Conservation (phyloP, 1,284 basidiomycete species). For the Chalciporus sp. region DNA sequence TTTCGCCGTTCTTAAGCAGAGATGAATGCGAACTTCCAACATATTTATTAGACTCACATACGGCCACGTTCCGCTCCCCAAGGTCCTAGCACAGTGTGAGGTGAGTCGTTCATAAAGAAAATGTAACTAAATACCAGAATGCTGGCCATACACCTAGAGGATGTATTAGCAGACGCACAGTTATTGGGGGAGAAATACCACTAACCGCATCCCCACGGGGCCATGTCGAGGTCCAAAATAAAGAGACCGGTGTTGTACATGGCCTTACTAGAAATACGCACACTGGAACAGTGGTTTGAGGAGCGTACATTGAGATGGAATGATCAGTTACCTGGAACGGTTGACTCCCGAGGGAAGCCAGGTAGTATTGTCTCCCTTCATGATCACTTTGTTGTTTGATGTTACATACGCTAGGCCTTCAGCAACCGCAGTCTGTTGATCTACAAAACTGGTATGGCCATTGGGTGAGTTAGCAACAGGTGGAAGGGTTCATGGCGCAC, state of each 20-base stretch:
- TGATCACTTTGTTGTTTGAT: slow-evolving; percentile 60
- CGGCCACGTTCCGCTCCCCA: slow-evolving; percentile 49
- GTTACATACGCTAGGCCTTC: slow-evolving; percentile 54
- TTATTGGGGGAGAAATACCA: not conserved
- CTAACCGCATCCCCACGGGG: slow-evolving; percentile 60
- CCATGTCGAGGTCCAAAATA: slow-evolving; percentile 52
- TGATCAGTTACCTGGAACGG: slow-evolving; percentile 55
- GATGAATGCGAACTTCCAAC: slow-evolving; percentile 5
- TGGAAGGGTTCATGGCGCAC: slow-evolving; percentile 41
- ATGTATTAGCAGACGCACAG: not conserved
- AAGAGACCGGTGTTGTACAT: slow-evolving; percentile 57
- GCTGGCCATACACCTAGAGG: slow-evolving; percentile 53
- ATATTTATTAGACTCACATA: slow-evolving; percentile 33
- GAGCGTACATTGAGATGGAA: not conserved
- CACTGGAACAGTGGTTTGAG: slow-evolving; percentile 34
- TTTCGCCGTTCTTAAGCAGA: slow-evolving; percentile 53
- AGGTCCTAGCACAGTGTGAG: slow-evolving; percentile 31
- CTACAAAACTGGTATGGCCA: slow-evolving; percentile 49
- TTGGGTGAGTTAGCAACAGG: slow-evolving; percentile 1
- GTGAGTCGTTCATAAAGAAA: slow-evolving; percentile 18
- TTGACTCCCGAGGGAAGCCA: slow-evolving; percentile 50
- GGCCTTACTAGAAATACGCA: slow-evolving; percentile 49
- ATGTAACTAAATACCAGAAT: slow-evolving; percentile 48
- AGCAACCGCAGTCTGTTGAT: slow-evolving; percentile 48
- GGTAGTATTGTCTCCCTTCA: slow-evolving; percentile 72